These are phyloP conservation scores for Astragalus glycyphyllos DNA, from an alignment of 306 rosid genomes.

Conservation along the genomic window DNA sequence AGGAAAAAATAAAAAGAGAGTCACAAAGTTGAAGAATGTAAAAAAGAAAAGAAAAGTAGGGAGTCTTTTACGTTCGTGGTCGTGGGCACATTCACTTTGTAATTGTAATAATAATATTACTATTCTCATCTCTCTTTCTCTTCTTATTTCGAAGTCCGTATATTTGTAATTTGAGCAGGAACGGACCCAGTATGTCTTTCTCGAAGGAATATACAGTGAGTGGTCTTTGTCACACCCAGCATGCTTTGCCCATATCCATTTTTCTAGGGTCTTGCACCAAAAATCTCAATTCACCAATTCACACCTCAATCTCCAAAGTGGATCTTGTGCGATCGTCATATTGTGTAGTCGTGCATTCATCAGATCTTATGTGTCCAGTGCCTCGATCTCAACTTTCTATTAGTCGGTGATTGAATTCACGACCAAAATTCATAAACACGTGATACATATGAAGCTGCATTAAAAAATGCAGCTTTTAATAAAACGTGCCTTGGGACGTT, in stretches of 20 bases:
- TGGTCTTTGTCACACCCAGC: conserved; percentile 85
- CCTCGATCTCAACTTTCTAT: too few relatives aligned
- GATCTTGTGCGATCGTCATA: too few relatives aligned
- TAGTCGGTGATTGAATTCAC: too few relatives aligned
- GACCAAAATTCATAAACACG: too few relatives aligned
- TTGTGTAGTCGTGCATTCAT: too few relatives aligned
- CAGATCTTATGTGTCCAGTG: too few relatives aligned
- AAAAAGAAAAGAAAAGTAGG: conserved; percentile 54
- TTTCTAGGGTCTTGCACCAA: conserved; percentile 75
- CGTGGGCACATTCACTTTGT: conserved; percentile 68
- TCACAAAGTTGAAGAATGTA: conserved; percentile 46
- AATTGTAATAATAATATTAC: neutral
- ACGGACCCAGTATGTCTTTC: conserved; percentile 76
- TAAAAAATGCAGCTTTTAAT: too few relatives aligned
- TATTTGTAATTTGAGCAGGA: conserved; percentile 31
- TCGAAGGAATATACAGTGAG: conserved; percentile 96
- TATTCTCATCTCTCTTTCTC: neutral
- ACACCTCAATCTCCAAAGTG: neutral
- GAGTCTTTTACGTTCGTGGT: conserved; percentile 59
- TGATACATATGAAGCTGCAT: too few relatives aligned
- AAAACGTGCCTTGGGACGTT: too few relatives aligned
- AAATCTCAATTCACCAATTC: conserved; percentile 1
- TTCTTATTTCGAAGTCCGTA: conserved; percentile 1
- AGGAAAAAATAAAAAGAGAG: conserved; percentile 22
- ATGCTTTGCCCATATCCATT: conserved; percentile 83